A percentile compares a stretch with the other conserved stretches of the same genome.
phyloP scores from a whole-genome alignment of 2,329 filamentous ascomycete genomes.

The Claviceps quebecensis region DNA sequence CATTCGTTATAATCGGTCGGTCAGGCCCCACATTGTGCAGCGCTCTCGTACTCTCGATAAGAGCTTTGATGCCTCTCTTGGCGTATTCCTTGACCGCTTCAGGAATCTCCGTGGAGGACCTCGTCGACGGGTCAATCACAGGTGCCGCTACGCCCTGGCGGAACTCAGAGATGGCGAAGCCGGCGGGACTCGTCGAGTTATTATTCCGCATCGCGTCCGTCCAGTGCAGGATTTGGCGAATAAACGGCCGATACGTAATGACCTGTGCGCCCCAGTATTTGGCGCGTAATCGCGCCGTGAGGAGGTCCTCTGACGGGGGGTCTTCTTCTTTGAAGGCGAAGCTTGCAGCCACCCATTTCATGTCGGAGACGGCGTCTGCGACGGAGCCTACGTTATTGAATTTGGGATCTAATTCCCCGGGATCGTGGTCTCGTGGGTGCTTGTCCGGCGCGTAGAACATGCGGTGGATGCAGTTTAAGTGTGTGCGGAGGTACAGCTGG shows the following conservation, averaged over 20 bases:
- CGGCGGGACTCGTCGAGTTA: conserved; percentile 20
- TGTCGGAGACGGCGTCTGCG: conserved; percentile 26
- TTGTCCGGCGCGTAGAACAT: conserved; percentile 37
- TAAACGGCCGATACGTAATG: conserved; percentile 73
- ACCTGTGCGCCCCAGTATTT: conserved; percentile 92
- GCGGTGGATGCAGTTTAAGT: conserved; percentile 49
- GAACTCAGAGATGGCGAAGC: conserved; percentile 20
- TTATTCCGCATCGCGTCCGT: conserved; percentile 23
- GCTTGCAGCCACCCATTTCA: conserved; percentile 32
- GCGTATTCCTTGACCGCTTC: conserved; percentile 39
- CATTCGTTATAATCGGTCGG: conserved; percentile 80
- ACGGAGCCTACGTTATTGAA: conserved; percentile 34
- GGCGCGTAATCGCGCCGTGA: conserved; percentile 69
- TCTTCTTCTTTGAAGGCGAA: conserved; percentile 53
- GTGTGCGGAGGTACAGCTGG: conserved; percentile 50
- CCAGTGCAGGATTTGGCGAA: conserved; percentile 41
- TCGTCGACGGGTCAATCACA: conserved; percentile 23
- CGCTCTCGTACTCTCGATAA: conserved; percentile 73
- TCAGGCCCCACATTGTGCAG: conserved; percentile 53
- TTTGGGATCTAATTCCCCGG: conserved; percentile 17
- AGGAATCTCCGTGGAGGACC: conserved; percentile 25
- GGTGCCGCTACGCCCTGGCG: conserved; percentile 23
- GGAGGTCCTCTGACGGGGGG: conserved; percentile 58
- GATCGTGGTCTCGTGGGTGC: conserved; percentile 14
- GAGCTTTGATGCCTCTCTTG: conserved; percentile 51